Percentiles rank a stretch among this genome's conserved stretches.
These are phyloP conservation scores for Phylloporus rhodoxanthus DNA, from an alignment of 768 basidiomycete genomes.

Conservation along the genomic window DNA sequence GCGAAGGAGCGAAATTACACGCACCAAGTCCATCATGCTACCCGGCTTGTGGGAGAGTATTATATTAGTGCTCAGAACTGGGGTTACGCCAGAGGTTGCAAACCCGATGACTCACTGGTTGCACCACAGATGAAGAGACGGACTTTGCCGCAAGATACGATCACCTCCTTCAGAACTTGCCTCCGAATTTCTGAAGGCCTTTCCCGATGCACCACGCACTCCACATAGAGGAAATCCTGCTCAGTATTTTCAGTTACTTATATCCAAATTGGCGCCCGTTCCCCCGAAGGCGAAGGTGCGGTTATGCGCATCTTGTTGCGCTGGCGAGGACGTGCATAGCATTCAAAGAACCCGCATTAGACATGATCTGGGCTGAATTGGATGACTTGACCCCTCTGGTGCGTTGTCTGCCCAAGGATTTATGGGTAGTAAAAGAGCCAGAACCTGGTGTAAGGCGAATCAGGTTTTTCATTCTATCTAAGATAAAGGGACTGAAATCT, in stretches of 20 bases:
- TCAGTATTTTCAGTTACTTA: constrained; percentile 8
- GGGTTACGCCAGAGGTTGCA: too few species aligned
- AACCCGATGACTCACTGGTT: too few species aligned
- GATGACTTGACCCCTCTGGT: constrained; percentile 9
- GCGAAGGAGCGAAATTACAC: too few species aligned
- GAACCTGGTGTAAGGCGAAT: constrained; percentile 2
- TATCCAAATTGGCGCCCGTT: too few species aligned
- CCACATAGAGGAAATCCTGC: constrained; percentile 8
- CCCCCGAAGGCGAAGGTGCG: not conserved
- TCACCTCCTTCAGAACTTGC: too few species aligned
- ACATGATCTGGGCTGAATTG: constrained; percentile 10
- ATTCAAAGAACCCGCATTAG: constrained; percentile 12
- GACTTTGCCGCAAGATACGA: too few species aligned
- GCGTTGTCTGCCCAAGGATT: constrained; percentile 4
- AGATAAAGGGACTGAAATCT: too few species aligned
- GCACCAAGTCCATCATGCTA: too few species aligned
- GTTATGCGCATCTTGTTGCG: not conserved
- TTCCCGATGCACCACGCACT: not conserved
- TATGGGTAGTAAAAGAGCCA: not conserved
- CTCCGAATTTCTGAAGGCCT: too few species aligned
- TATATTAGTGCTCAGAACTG: too few species aligned
- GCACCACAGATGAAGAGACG: too few species aligned
- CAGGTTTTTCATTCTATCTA: not conserved
- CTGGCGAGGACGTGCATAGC: constrained; percentile 11
- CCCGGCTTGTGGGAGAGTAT: too few species aligned